Percentiles rank a stretch among this genome's conserved stretches.
Conservation (phyloP, 148 eudicot species). For the Diospyros lotus region DNA sequence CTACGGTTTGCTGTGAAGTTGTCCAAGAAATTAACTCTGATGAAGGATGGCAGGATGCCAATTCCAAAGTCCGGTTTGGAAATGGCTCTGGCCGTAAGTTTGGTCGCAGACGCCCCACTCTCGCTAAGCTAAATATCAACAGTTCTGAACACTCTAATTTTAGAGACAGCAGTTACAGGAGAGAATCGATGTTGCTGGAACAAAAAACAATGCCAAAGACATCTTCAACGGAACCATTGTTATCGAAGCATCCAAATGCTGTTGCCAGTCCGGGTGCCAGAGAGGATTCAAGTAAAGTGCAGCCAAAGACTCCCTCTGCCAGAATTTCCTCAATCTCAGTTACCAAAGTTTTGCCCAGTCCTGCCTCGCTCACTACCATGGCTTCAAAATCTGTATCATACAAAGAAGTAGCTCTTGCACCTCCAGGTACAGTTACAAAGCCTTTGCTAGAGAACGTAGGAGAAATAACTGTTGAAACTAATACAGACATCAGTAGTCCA, state of each 20-base stretch:
- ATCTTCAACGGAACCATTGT: slow-evolving; percentile 31
- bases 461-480: slow-evolving; percentile 35
- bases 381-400: slow-evolving; percentile 88
- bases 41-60: slow-evolving; percentile 99
- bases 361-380: slow-evolving; percentile 38
- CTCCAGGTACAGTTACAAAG: slow-evolving; percentile 93
- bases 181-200: slow-evolving; percentile 34
- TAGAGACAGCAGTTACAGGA: slow-evolving; percentile 41
- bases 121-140: slow-evolving; percentile 59
- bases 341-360: slow-evolving; percentile 28
- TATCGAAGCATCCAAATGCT: slow-evolving; percentile 41
- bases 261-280: slow-evolving; percentile 12
- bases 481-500: slow-evolving; percentile 15
- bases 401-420: slow-evolving; percentile 93
- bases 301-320: slow-evolving; percentile 22
- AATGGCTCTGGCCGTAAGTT: slow-evolving; percentile 42
- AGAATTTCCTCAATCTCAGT: slow-evolving; percentile 22
- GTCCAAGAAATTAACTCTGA: slow-evolving; percentile 52
- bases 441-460: slow-evolving; percentile 55
- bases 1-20: slow-evolving; percentile 26
- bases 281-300: slow-evolving; percentile 26
- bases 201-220: slow-evolving; percentile 35
- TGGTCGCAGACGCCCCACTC: slow-evolving; percentile 55
- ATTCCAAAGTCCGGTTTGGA: slow-evolving; percentile 57
- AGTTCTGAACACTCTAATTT: slow-evolving; percentile 28